Evolutionary conservation across 2,329 filamentous ascomycete genomes (phyloP).

Genomic region (Juglanconis juglandina): DNA sequence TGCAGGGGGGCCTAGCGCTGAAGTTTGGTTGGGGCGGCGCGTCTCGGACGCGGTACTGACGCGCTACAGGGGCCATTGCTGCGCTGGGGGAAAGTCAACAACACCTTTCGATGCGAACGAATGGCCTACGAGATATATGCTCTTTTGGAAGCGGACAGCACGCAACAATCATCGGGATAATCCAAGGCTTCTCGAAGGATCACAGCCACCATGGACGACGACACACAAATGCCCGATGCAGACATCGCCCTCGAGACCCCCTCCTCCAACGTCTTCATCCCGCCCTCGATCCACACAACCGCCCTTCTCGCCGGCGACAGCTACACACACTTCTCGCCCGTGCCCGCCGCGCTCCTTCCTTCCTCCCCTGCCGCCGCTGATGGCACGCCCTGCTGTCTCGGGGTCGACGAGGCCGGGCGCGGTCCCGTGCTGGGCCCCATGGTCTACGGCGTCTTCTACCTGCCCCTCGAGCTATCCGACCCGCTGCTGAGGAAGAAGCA

Average conservation of each 20-base stretch:
- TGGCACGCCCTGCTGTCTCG: conserved; percentile 67
- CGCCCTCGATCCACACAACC: conserved; percentile 62
- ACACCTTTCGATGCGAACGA: not conserved
- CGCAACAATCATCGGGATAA: not conserved
- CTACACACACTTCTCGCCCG: conserved; percentile 68
- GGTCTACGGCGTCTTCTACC: conserved; percentile 70
- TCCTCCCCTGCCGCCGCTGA: conserved; percentile 25
- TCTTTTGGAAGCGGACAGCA: not conserved
- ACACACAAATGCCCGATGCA: conserved; percentile 35
- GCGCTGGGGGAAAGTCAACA: not conserved
- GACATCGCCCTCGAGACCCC: conserved; percentile 33
- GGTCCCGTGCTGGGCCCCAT: conserved; percentile 86
- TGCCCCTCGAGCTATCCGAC: conserved; percentile 68
- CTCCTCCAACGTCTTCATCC: conserved; percentile 49
- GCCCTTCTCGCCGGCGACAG: conserved; percentile 62
- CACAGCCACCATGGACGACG: conserved; percentile 26
- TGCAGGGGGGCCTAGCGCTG: not conserved
- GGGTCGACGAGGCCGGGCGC: conserved; percentile 90
- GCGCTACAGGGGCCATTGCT: not conserved
- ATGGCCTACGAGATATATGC: no score
- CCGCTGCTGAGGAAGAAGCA: conserved; percentile 73
- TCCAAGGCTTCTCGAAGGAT: not conserved
- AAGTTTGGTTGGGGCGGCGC: not conserved
- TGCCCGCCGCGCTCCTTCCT: conserved; percentile 58
- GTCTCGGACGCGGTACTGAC: not conserved